A percentile compares a stretch with the other conserved stretches of the same genome.
Evolutionary conservation across 441 rosid genomes (phyloP).

Genomic region (Pelargonium fulgidum): DNA sequence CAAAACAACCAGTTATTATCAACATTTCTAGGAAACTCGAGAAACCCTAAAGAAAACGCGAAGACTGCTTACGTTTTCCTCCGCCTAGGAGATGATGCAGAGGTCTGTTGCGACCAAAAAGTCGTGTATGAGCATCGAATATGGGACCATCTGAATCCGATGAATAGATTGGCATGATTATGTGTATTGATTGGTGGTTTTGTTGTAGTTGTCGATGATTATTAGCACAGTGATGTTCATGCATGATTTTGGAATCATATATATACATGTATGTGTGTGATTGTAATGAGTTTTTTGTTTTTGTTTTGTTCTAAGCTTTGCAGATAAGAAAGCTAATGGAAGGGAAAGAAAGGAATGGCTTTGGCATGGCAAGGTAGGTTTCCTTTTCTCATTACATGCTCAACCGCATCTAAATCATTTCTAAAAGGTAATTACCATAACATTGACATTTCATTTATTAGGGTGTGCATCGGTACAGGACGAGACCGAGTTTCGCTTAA

Average conservation of each 20-base stretch:
- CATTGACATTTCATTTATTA: no score
- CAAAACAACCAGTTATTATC: neutral
- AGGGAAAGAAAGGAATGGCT: neutral
- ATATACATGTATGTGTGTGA: neutral
- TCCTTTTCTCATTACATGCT: neutral
- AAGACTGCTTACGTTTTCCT: neutral
- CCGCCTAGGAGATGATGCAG: conserved; percentile 4
- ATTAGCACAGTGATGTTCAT: no score
- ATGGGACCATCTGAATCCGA: conserved; percentile 4
- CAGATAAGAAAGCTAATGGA: neutral
- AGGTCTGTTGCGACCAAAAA: neutral
- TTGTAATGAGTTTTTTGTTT: neutral
- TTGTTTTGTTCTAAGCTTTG: neutral
- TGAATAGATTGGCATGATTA: neutral
- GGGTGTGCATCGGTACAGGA: no score
- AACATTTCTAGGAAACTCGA: neutral
- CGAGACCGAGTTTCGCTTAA: no score
- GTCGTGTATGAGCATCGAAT: neutral
- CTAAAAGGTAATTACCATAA: no score
- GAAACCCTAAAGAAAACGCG: neutral
- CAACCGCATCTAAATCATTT: no score
- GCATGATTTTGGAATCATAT: no score
- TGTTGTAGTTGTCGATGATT: no score
- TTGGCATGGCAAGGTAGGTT: neutral
- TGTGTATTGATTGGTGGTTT: no score